phyloP scores from a whole-genome alignment of 2,329 filamentous ascomycete genomes.

The Penicillium sp. region DNA sequence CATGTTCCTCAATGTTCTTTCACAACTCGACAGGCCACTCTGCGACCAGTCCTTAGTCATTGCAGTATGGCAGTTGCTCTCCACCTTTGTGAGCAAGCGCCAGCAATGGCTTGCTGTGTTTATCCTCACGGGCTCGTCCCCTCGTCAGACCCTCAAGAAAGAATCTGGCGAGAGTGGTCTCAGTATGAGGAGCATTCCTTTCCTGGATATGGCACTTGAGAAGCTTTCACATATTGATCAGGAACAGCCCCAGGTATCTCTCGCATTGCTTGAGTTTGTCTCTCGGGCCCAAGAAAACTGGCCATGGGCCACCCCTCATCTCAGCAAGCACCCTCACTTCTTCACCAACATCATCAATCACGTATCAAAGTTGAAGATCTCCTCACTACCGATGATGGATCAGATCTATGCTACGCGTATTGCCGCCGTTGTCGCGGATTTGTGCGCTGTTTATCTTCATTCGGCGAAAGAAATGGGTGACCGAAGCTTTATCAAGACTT shows the following conservation, averaged over 20 bases:
- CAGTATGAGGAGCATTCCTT: conserved; percentile 59
- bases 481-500: conserved; percentile 65
- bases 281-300: conserved; percentile 88
- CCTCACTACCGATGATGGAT: conserved; percentile 49
- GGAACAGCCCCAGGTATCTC: conserved; percentile 65
- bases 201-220: conserved; percentile 73
- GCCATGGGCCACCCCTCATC: conserved; percentile 86
- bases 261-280: conserved; percentile 83
- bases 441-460: conserved; percentile 88
- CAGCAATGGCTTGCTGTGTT: conserved; percentile 97
- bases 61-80: conserved; percentile 81
- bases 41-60: conserved; percentile 65
- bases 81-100: conserved; percentile 80
- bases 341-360: conserved; percentile 72
- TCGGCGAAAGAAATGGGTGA: conserved; percentile 77
- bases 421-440: conserved; percentile 81
- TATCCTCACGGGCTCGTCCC: conserved; percentile 83
- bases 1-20: conserved; percentile 77
- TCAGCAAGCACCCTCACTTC: conserved; percentile 73
- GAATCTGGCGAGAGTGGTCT: conserved; percentile 52
- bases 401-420: conserved; percentile 66
- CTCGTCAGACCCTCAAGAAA: conserved; percentile 69
- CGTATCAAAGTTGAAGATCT: conserved; percentile 61
- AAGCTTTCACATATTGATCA: conserved; percentile 67
- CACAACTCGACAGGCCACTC: conserved; percentile 75